phyloP scores from a whole-genome alignment of 2,329 filamentous ascomycete species.

The Neofusicoccum parvum region DNA sequence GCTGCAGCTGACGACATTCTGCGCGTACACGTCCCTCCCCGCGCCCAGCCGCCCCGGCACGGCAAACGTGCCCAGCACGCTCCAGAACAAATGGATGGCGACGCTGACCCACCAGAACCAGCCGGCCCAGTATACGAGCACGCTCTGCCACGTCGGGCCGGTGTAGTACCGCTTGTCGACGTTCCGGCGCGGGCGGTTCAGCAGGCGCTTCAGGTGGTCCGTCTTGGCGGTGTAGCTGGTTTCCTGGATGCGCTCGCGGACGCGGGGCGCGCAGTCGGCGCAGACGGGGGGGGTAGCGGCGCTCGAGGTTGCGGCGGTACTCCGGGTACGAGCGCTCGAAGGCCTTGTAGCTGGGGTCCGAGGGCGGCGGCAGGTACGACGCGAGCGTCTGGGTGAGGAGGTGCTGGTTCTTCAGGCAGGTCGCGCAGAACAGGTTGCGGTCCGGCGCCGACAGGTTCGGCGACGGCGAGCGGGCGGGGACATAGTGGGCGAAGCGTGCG shows the following conservation, averaged over 20 bases:
- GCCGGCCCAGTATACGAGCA: slow-evolving; percentile 50
- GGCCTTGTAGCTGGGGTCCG: slow-evolving; percentile 68
- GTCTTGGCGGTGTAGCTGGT: slow-evolving; percentile 81
- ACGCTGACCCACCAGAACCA: slow-evolving; percentile 44
- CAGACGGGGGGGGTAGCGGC: slow-evolving; percentile 90
- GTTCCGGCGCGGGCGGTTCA: slow-evolving; percentile 58
- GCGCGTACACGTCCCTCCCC: slow-evolving; percentile 15
- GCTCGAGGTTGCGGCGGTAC: slow-evolving; percentile 73
- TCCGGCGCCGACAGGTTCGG: slow-evolving; percentile 34
- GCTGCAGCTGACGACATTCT: slow-evolving; percentile 26
- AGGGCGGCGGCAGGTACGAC: slow-evolving; percentile 71
- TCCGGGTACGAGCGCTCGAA: slow-evolving; percentile 69
- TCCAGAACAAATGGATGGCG: slow-evolving; percentile 39
- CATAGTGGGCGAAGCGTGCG: slow-evolving; percentile 51
- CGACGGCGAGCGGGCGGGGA: slow-evolving; percentile 40
- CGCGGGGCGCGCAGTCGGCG: slow-evolving; percentile 73
- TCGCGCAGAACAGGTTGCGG: slow-evolving; percentile 66
- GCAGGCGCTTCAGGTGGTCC: slow-evolving; percentile 75
- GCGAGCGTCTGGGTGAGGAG: slow-evolving; percentile 75
- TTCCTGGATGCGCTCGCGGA: slow-evolving; percentile 68
- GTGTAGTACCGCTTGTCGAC: not conserved
- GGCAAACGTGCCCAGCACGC: slow-evolving; percentile 32
- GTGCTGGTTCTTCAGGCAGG: slow-evolving; percentile 86
- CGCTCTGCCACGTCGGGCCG: slow-evolving; percentile 47
- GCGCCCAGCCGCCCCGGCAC: slow-evolving; percentile 21